These are phyloP conservation scores for Ambrosia hybrid DNA, from an alignment of 140 eudicot genomes.

Conservation along the genomic window DNA sequence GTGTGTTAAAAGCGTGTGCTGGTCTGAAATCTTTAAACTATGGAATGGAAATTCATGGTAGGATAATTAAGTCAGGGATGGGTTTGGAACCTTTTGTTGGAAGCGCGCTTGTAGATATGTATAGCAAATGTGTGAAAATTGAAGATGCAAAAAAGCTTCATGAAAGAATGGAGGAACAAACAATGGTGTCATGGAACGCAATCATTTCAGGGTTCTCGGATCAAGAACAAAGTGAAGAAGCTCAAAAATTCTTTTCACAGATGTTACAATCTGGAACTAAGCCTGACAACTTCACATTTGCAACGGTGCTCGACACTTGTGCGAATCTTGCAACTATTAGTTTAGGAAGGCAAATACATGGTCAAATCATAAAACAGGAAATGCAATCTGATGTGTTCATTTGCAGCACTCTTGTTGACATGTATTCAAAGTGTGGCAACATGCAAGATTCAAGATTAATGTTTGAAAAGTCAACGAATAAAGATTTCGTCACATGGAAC, in stretches of 20 bases:
- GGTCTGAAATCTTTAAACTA: conserved; percentile 39
- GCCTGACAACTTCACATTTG: conserved; percentile 86
- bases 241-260: conserved; percentile 61
- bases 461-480: conserved; percentile 52
- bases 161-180: conserved; percentile 57
- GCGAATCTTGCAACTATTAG: conserved; percentile 73
- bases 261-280: conserved; percentile 60
- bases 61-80: conserved; percentile 61
- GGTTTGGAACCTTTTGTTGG: conserved; percentile 62
- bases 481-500: conserved; percentile 79
- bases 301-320: conserved; percentile 84
- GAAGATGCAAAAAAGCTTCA: conserved; percentile 86
- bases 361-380: conserved; percentile 80
- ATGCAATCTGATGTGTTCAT: conserved; percentile 74
- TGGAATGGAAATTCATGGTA: conserved; percentile 71
- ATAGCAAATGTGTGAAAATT: conserved; percentile 64
- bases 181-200: conserved; percentile 84
- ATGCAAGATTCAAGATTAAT: conserved; percentile 58
- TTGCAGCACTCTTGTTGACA: conserved; percentile 82
- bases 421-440: conserved; percentile 89
- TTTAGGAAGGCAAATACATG: conserved; percentile 80
- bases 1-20: conserved; percentile 78
- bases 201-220: conserved; percentile 70
- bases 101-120: conserved; percentile 81
- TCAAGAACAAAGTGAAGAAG: conserved; percentile 72